Evolutionary conservation across 2,329 filamentous ascomycete species (phyloP), one percentile per base, ranked within the genome.

Genomic region (Epichloe elymi): DNA sequence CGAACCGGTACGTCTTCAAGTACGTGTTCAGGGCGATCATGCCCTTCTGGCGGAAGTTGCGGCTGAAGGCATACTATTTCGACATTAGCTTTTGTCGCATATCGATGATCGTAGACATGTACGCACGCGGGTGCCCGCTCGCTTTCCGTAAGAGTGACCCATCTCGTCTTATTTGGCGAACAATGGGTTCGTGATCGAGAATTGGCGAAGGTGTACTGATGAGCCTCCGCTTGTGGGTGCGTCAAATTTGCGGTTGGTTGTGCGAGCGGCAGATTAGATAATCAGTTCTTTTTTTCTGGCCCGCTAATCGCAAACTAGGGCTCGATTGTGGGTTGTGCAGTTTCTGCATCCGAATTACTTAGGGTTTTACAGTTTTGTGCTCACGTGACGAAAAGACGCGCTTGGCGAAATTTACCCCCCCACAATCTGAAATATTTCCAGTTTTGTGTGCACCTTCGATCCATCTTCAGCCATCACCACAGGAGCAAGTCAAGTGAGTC

Each of bases 11-110:
- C 70, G 87, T 81, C 73, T 83, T 84, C 67, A 98, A 79, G 82
- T 97, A 98, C 70, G 91, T 97, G 65, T 85, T 89, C 69, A 97
- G 79, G 66, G 80, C 76, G 77, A 98, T 96, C 79, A 84, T 83
- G 72, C 93, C 93, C 80, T 90, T 88, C 79, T 95, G 78, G 76
- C 93, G 89, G 82, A 95, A 96, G 70, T 84, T 79, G 68, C 91
- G 83, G 71, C 85, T 87, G 83, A 96, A 98, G 76, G 88, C 85
- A 84, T 90, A 88, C 79, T 85, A 64, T 58, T 62, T 54, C 11
- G 19, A 46, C n/a, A 23, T 54, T 47, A 54, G 47, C 43, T 54
- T 60, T 55, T 57, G 60, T 58, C 51, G 61, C 63, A 55, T 63
- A 70, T 61, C 61, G 48, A 43, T 51, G 5, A 41, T 54, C 50